Evolutionary conservation across 768 basidiomycete genomes (phyloP).

Genomic region (Goffeauzyma gilvescens): DNA sequence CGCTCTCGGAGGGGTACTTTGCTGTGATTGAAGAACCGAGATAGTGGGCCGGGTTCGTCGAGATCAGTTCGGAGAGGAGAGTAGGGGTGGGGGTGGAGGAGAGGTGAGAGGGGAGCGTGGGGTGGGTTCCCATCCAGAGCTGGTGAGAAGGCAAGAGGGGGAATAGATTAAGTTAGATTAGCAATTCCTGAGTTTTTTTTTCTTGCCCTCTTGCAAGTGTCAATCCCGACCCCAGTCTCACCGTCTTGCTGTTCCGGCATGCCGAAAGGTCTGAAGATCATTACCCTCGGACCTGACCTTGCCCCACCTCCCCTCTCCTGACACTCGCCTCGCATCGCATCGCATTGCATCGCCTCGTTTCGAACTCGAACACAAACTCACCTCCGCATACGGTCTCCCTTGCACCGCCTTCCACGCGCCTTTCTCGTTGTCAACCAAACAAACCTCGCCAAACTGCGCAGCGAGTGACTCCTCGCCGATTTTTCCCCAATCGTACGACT

Average conservation of each 20-base stretch:
- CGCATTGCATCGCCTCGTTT: too few species aligned
- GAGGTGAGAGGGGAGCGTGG: conserved; percentile 47
- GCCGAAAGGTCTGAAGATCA: too few species aligned
- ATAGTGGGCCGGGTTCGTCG: conserved; percentile 44
- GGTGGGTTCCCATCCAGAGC: conserved; percentile 99
- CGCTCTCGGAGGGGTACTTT: conserved; percentile 38
- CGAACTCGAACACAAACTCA: conserved; percentile 30
- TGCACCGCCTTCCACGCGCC: conserved; percentile 47
- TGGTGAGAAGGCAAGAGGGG: conserved; percentile 25
- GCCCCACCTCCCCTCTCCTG: too few species aligned
- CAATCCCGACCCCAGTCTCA: too few species aligned
- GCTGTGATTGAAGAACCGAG: conserved; percentile 42
- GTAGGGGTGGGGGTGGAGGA: conserved; percentile 37
- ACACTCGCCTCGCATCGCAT: too few species aligned
- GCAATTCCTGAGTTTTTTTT: too few species aligned
- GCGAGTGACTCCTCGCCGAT: conserved; percentile 60
- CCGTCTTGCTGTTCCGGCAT: too few species aligned
- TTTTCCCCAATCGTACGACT: conserved; percentile 93
- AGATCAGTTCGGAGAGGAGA: conserved; percentile 45
- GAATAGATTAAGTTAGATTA: not conserved
- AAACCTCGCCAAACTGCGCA: conserved; percentile 57
- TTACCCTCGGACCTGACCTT: too few species aligned
- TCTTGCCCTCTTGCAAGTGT: too few species aligned
- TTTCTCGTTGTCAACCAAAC: conserved; percentile 46
- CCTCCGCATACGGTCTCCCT: conserved; percentile 98